phyloP scores from a whole-genome alignment of 805 yeast species.

The Pichia thaimueangensis region DNA sequence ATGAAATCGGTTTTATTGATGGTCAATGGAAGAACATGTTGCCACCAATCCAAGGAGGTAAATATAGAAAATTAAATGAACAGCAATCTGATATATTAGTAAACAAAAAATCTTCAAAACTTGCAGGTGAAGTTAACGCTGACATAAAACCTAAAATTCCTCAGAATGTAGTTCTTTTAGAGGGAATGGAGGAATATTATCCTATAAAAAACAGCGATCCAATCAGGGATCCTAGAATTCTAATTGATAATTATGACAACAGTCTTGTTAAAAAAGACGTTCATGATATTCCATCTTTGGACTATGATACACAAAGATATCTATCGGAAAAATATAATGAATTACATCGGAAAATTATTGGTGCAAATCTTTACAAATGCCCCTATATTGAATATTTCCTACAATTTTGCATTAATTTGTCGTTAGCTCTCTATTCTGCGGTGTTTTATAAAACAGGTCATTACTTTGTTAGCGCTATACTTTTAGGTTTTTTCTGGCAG shows the following conservation, averaged over 20 bases:
- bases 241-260: slow-evolving; percentile 55
- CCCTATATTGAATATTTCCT: slow-evolving; percentile 66
- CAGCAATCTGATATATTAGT: too few relatives aligned
- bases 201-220: slow-evolving; percentile 26
- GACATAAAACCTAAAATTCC: slow-evolving; percentile 47
- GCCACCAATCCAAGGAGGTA: slow-evolving; percentile 88
- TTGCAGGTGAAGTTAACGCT: slow-evolving; percentile 39
- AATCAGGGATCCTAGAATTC: slow-evolving; percentile 49
- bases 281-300: slow-evolving; percentile 54
- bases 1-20: slow-evolving; percentile 60
- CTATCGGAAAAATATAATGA: slow-evolving; percentile 53
- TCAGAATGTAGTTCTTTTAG: slow-evolving; percentile 37
- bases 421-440: slow-evolving; percentile 46
- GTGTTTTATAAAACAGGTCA: slow-evolving; percentile 41
- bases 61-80: slow-evolving; percentile 25
- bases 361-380: slow-evolving; percentile 63
- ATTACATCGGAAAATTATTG: slow-evolving; percentile 49
- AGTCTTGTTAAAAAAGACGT: slow-evolving; percentile 49
- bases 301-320: slow-evolving; percentile 54
- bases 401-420: slow-evolving; percentile 55
- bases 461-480: slow-evolving; percentile 51
- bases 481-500: slow-evolving; percentile 79
- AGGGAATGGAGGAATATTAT: slow-evolving; percentile 31
- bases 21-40: slow-evolving; percentile 64
- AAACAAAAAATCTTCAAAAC: background rate